phyloP scores from a whole-genome alignment of 2,329 filamentous ascomycete genomes.

The Elsinoe arachidis region DNA sequence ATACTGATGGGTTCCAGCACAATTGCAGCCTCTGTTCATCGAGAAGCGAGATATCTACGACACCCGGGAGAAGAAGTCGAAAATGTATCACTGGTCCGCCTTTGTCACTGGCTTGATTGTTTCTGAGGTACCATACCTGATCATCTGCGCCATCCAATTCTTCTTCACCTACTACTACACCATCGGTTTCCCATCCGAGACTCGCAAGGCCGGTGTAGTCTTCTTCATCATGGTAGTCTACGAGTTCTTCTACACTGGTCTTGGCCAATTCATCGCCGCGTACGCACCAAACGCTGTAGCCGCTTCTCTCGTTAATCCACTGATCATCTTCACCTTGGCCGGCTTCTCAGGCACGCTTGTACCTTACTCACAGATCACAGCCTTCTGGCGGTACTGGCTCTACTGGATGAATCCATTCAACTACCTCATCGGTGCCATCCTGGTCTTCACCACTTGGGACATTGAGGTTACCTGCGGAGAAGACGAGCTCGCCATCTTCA shows the following conservation, averaged over 20 bases:
- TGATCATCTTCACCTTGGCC: slow-evolving; percentile 31
- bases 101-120: slow-evolving; percentile 61
- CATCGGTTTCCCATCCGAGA: slow-evolving; percentile 50
- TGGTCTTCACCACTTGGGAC: slow-evolving; percentile 48
- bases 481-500: slow-evolving; percentile 31
- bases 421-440: slow-evolving; percentile 34
- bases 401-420: slow-evolving; percentile 52
- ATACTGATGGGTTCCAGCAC: not conserved
- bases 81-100: slow-evolving; percentile 58
- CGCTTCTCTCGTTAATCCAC: slow-evolving; percentile 47
- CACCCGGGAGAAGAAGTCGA: slow-evolving; percentile 45
- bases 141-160: slow-evolving; percentile 51
- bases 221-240: slow-evolving; percentile 49
- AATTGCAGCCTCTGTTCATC: slow-evolving; percentile 39
- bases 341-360: slow-evolving; percentile 48
- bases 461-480: slow-evolving; percentile 25
- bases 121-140: slow-evolving; percentile 57
- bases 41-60: slow-evolving; percentile 49
- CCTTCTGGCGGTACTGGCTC: slow-evolving; percentile 56
- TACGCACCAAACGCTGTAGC: slow-evolving; percentile 58
- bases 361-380: slow-evolving; percentile 46
- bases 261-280: slow-evolving; percentile 61
- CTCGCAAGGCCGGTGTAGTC: slow-evolving; percentile 35
- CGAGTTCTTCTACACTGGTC: slow-evolving; percentile 45
- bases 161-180: slow-evolving; percentile 58